Evolutionary conservation across 2,329 filamentous ascomycete genomes (phyloP).

Genomic region (Colletotrichum caudatum): DNA sequence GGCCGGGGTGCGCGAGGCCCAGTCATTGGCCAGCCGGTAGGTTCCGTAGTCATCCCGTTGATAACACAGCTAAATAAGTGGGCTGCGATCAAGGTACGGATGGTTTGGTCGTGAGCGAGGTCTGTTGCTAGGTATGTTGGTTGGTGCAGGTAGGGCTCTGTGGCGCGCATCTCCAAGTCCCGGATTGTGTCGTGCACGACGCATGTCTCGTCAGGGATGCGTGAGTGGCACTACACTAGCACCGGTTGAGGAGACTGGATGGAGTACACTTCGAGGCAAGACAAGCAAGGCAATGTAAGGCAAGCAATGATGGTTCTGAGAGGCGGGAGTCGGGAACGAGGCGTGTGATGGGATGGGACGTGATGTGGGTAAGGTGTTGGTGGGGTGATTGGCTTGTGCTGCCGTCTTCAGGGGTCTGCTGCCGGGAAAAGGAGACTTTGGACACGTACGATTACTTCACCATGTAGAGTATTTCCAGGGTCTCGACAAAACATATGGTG

Average conservation of each 20-base stretch:
- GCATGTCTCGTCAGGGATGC: slow-evolving; percentile 37
- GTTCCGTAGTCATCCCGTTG: slow-evolving; percentile 37
- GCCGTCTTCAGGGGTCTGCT: slow-evolving; percentile 25
- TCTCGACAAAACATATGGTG: neutral
- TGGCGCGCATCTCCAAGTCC: neutral
- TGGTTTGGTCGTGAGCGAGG: slow-evolving; percentile 1
- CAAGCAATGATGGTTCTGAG: neutral
- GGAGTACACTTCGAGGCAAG: neutral
- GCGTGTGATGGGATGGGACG: neutral
- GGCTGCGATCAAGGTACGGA: slow-evolving; percentile 8
- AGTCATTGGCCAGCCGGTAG: slow-evolving; percentile 19
- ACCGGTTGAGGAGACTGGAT: neutral
- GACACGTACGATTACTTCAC: no score
- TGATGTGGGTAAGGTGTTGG: slow-evolving; percentile 37
- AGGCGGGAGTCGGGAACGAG: slow-evolving; percentile 22
- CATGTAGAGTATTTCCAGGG: neutral
- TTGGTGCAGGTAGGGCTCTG: slow-evolving; percentile 31
- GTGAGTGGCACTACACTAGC: neutral
- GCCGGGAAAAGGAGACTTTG: neutral
- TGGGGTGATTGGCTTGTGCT: slow-evolving; percentile 29
- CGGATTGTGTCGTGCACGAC: slow-evolving; percentile 4
- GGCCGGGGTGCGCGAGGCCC: slow-evolving; percentile 18
- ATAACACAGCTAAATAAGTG: slow-evolving; percentile 26
- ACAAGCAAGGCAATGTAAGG: neutral
- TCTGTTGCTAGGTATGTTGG: slow-evolving; percentile 12